Base-by-base conservation (phyloP, 1,284 basidiomycete species). In the Coniophora puteana region DNA sequence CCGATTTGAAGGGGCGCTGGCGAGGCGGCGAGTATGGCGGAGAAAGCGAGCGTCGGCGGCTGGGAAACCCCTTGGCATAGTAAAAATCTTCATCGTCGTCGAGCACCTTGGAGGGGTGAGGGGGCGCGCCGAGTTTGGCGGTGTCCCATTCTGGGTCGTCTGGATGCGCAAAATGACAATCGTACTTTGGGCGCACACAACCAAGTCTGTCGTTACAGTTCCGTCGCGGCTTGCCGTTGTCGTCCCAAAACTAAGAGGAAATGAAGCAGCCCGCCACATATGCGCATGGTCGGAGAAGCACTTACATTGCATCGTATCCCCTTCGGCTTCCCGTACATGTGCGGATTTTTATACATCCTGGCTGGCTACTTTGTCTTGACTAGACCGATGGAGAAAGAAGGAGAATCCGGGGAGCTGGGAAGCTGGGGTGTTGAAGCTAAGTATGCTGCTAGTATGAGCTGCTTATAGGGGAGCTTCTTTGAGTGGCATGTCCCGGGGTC, bases 281-380 rank as follows among this genome's bases (percentile, higher is more conserved):
- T n/a, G n/a, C n/a, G n/a, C n/a, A n/a, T n/a, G n/a, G n/a, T n/a
- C 27, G 17, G 16, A 31, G 16, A 33, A 29, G 40, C 33, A 59
- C 61, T 41, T 51, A 64, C 58, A 20, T 60, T 60, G 14, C 58
- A 60, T 4, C 58, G 58, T 21, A 41, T 50, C 47, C 49, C 46
- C 41, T 60, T 60, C 20, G 22, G 16, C 1, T 29, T 21, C 18
- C 28, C 12, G 17, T n/a, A n/a, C n/a, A n/a, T n/a, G n/a, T n/a
- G 8, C 16, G 8, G 36, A 13, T 16, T 29, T 21, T 14, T 20
- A 14, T 17, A 16, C 37, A 38, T 38, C 37, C 37, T 6, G 13
- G 16, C 3, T 10, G 16, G n/a, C n/a, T n/a, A n/a, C n/a, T n/a
- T n/a, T n/a, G n/a, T n/a, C n/a, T 12, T 38, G 36, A 21, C n/a